Evolutionary conservation across 2,329 filamentous ascomycete genomes (phyloP), one percentile per base, ranked within the genome.

Genomic region (Chaetothyriales sp.): DNA sequence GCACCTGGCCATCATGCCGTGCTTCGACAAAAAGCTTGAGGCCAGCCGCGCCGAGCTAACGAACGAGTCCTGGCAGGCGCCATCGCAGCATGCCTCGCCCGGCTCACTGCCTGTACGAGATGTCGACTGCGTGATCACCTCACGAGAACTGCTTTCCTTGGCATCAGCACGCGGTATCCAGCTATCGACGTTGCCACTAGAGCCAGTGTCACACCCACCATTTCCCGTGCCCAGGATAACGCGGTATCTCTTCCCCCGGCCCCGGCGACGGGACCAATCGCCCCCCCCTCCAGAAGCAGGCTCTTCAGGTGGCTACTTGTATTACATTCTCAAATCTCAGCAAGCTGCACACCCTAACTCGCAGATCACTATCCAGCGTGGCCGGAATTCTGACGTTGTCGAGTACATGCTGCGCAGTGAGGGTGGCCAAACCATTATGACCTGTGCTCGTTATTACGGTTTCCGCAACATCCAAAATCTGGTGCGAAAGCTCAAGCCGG

Each of bases 381-480:
- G 92, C 39, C 80, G 92, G 43, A 98, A 98, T 63, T 78, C 81
- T 25, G 92, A 98, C 64, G 90, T 96, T 1, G 76, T 89, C 25
- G 92, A 96, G 62, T 95, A 92, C 64, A 73, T 75, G 1, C 75
- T 95, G 19, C 68, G 77, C 1, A 76, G 78, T 15, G 12, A 70
- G 68, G 48, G 71, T 2, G 76, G 76, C 8, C 70, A 80, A 55
- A 68, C 74, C 2, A 66, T 93, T 2, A 80, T 93, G 69, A 85
- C 80, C 63, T 84, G 86, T 18, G 90, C 90, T 3, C 81, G 92
- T 48, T 98, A 90, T 67, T 98, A 98, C 65, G 92, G 92, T 5
- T 98, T 98, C 73, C 78, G 92, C 49, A 98, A 98, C 63, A 98
- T 98, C 55, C 92, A 96, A 66, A 98, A 98, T 62, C 78, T 98